Percentiles rank a stretch among this genome's conserved stretches.
Evolutionary conservation across 2,329 filamentous ascomycete genomes (phyloP).

Genomic region (Penicillium sp.): DNA sequence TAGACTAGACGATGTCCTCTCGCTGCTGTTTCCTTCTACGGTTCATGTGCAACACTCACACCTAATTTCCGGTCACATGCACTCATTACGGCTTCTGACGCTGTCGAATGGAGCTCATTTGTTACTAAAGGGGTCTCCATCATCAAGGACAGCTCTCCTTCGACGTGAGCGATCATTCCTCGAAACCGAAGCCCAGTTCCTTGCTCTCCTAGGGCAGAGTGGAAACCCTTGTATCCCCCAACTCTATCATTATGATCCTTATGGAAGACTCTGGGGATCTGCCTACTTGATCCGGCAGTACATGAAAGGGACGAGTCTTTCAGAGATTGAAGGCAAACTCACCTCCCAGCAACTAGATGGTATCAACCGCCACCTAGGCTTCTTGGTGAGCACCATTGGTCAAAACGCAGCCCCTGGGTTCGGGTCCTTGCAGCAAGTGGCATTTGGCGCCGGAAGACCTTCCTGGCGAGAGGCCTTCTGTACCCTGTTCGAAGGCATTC

Average conservation of each 20-base stretch:
- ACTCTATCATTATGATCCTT: conserved; percentile 37
- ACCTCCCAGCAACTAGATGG: conserved; percentile 28
- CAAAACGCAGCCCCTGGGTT: conserved; percentile 49
- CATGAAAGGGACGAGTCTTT: conserved; percentile 33
- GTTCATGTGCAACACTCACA: conserved; percentile 27
- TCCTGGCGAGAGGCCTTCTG: conserved; percentile 56
- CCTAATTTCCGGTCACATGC: conserved; percentile 31
- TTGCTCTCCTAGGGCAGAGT: conserved; percentile 36
- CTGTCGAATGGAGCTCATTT: conserved; percentile 40
- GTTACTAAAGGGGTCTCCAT: conserved; percentile 38
- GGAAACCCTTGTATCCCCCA: conserved; percentile 37
- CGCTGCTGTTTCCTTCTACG: conserved; percentile 32
- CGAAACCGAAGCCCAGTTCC: conserved; percentile 40
- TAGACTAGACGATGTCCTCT: conserved; percentile 29
- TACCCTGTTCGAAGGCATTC: conserved; percentile 50
- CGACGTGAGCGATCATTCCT: conserved; percentile 40
- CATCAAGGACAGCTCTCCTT: conserved; percentile 36
- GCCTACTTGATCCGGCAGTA: conserved; percentile 41
- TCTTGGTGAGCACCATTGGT: conserved; percentile 42
- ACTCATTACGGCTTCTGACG: conserved; percentile 34
- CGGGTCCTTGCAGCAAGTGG: conserved; percentile 50
- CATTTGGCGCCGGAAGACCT: conserved; percentile 43
- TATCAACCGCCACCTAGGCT: conserved; percentile 38
- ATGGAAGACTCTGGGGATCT: conserved; percentile 25
- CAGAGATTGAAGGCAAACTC: conserved; percentile 31